phyloP scores from a whole-genome alignment of 768 basidiomycete species.

The Amanita rimosa region DNA sequence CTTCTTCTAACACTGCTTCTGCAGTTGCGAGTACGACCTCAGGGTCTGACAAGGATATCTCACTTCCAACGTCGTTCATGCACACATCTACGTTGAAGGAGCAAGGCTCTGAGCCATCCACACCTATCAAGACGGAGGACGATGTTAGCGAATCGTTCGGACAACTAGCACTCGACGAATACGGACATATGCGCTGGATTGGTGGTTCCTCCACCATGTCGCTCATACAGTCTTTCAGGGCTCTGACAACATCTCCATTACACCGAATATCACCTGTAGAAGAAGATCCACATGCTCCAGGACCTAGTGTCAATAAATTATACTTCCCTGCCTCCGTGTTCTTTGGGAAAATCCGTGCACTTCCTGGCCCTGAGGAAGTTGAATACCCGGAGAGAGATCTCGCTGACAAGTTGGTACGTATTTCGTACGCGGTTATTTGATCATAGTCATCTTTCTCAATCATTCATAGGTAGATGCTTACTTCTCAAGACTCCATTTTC shows the following conservation, averaged over 20 bases:
- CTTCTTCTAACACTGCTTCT: conserved; percentile 31
- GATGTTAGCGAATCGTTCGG: conserved; percentile 81
- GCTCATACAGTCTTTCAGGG: conserved; percentile 78
- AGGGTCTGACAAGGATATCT: conserved; percentile 25
- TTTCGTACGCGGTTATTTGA: conserved; percentile 7
- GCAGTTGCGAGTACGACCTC: conserved; percentile 22
- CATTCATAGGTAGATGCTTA: conserved; percentile 68
- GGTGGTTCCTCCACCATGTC: conserved; percentile 90
- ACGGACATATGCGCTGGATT: conserved; percentile 88
- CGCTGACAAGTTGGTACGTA: conserved; percentile 73
- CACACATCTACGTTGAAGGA: conserved; percentile 26
- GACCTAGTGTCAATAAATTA: conserved; percentile 72
- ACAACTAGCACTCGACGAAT: conserved; percentile 80
- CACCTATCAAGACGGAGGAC: conserved; percentile 49
- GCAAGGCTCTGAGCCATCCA: conserved; percentile 22
- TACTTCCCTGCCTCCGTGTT: conserved; percentile 85
- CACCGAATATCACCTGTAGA: conserved; percentile 78
- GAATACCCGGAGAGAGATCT: conserved; percentile 80
- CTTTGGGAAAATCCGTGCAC: conserved; percentile 75
- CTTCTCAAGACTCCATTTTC: conserved; percentile 78
- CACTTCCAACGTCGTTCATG: conserved; percentile 19
- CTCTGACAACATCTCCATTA: conserved; percentile 60
- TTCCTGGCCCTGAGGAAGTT: conserved; percentile 77
- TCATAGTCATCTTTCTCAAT: conserved; percentile 10
- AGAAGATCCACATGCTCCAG: conserved; percentile 69